Evolutionary conservation across 495 filamentous ascomycete genomes (phyloP).

Genomic region (Aspergillus biplanus): DNA sequence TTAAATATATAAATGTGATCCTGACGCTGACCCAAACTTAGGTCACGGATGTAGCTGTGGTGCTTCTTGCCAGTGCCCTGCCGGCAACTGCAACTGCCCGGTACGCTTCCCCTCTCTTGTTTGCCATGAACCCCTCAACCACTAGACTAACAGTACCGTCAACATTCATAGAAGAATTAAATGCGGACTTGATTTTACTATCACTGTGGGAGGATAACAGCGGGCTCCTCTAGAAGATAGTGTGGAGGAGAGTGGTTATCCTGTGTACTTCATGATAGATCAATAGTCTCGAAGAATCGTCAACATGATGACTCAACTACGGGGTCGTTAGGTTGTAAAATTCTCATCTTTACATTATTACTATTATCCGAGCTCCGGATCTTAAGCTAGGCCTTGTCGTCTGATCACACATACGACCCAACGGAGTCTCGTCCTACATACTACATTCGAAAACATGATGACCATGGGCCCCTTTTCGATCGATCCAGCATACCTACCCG

Average conservation of each 20-base stretch:
- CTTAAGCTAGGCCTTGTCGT: background rate
- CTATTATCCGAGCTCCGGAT: background rate
- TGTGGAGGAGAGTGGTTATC: background rate
- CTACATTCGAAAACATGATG: background rate
- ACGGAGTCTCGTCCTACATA: background rate
- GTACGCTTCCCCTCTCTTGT: slow-evolving; percentile 33
- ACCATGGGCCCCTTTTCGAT: background rate
- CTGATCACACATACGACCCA: background rate
- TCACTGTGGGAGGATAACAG: background rate
- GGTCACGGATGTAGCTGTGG: slow-evolving; percentile 51
- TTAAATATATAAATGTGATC: background rate
- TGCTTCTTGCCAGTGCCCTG: slow-evolving; percentile 51
- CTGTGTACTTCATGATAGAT: background rate
- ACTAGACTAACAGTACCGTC: slow-evolving; percentile 1
- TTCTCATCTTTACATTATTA: too few relatives aligned
- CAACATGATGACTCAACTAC: too few relatives aligned
- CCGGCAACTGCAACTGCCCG: slow-evolving; percentile 50
- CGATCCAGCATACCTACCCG: background rate
- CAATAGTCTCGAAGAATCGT: background rate
- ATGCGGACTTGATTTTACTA: background rate
- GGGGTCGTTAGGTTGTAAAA: too few relatives aligned
- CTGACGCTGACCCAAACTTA: slow-evolving; percentile 28
- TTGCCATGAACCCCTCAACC: background rate
- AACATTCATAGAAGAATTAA: background rate
- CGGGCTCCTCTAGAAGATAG: background rate